phyloP scores from a whole-genome alignment of 768 basidiomycete species.

The Dacryopinax primogenitus region DNA sequence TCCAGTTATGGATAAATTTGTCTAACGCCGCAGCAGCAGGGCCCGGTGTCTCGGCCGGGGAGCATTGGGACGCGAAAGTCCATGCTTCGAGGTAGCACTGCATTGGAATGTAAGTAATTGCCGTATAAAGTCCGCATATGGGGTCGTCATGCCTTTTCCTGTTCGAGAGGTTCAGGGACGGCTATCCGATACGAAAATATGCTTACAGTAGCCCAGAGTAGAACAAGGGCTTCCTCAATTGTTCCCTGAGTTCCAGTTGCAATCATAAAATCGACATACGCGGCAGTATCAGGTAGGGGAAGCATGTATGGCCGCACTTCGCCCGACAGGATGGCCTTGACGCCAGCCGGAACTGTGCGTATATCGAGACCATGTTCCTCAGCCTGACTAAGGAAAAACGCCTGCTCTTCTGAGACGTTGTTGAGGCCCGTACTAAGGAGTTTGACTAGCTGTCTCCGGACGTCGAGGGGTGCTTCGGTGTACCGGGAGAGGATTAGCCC shows the following conservation, averaged over 20 bases:
- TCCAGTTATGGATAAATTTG: slow-evolving; percentile 55
- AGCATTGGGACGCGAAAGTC: slow-evolving; percentile 33
- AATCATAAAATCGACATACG: slow-evolving; percentile 62
- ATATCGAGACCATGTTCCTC: slow-evolving; percentile 33
- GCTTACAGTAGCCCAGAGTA: slow-evolving; percentile 52
- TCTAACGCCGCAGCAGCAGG: slow-evolving; percentile 27
- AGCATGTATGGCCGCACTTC: slow-evolving; percentile 22
- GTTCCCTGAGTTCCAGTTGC: slow-evolving; percentile 35
- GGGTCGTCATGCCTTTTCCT: slow-evolving; percentile 44
- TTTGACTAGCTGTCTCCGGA: slow-evolving; percentile 34
- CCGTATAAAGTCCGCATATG: background rate
- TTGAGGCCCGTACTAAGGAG: slow-evolving; percentile 41
- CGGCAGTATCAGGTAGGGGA: slow-evolving; percentile 45
- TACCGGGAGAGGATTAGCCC: slow-evolving; percentile 50
- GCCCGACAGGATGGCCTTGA: background rate
- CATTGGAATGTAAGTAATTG: background rate
- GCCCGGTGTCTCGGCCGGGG: slow-evolving; percentile 11
- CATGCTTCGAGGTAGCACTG: slow-evolving; percentile 63
- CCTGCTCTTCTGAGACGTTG: slow-evolving; percentile 45
- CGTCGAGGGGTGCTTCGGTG: slow-evolving; percentile 27
- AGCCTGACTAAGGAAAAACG: slow-evolving; percentile 48
- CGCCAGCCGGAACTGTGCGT: background rate
- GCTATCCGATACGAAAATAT: background rate
- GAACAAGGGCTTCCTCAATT: slow-evolving; percentile 51
- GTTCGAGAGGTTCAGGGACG: background rate